These are phyloP conservation scores for Trichosporon inkin DNA, from an alignment of 1,284 basidiomycete species.

Conservation along the genomic window DNA sequence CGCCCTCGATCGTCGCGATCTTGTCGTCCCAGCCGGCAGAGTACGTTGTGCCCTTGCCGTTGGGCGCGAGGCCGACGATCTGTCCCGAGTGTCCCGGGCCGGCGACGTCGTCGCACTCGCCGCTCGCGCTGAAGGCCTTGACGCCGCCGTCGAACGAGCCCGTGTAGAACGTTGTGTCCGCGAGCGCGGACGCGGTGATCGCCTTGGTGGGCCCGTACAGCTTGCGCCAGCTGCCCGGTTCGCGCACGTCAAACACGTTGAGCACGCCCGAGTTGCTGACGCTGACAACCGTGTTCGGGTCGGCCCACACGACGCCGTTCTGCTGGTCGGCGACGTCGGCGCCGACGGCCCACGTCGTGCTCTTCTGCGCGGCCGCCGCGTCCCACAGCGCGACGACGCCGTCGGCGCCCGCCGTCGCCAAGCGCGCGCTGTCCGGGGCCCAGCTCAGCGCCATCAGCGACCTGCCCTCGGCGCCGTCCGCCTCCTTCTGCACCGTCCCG, in stretches of 20 bases:
- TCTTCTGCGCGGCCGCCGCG: conserved; percentile 63
- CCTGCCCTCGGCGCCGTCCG: conserved; percentile 58
- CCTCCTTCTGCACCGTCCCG: conserved; percentile 70
- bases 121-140: conserved; percentile 56
- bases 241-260: conserved; percentile 75
- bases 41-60: conserved; percentile 57
- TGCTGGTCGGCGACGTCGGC: conserved; percentile 69
- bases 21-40: conserved; percentile 77
- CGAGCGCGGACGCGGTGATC: conserved; percentile 63
- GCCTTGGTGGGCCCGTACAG: conserved; percentile 73
- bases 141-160: conserved; percentile 81
- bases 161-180: conserved; percentile 63
- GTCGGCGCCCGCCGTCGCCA: conserved; percentile 83
- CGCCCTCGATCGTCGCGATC: conserved; percentile 55
- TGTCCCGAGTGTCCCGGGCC: conserved; percentile 69
- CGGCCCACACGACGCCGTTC: conserved; percentile 80
- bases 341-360: conserved; percentile 67
- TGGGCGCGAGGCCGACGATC: conserved; percentile 60
- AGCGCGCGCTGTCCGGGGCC: conserved; percentile 66
- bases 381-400: conserved; percentile 88
- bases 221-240: conserved; percentile 59
- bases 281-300: conserved; percentile 69
- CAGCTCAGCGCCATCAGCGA: conserved; percentile 68
- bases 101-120: conserved; percentile 55
- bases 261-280: conserved; percentile 79